Base-by-base conservation (phyloP, 2,329 filamentous ascomycete species). In the Ambrosiella beaveri region DNA sequence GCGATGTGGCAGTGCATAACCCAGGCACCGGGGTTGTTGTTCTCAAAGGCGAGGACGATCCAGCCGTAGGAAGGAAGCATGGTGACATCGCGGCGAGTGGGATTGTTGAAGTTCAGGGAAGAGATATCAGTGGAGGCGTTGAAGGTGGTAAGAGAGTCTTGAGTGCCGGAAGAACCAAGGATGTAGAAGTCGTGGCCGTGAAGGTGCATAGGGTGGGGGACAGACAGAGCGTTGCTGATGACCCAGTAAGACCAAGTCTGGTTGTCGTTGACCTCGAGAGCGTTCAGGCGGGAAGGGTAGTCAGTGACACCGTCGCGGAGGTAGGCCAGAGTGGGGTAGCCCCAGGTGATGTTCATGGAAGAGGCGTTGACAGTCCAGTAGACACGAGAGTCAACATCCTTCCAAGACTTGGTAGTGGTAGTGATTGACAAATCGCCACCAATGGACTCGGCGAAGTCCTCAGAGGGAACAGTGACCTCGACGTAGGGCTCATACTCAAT, bases 1-100 rank as follows among this genome's bases (percentile, higher is more conserved):
- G 73, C 74, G 55, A 78, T 75, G 66, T 79, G 76, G 65, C 76
- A 79, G 66, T 79, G 75, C 63, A 78, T 72, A 3, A 73, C 69
- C 75, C 75, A 78, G 62, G 62, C 77, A 69, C 68, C 77, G 1
- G 75, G 73, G 64, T 78, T 79, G 58, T 73, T 69, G 0, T 71
- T 70, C 63, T 74, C 66, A 61, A 76, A 74, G 1, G 73, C 75
- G 57, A 79, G 67, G n/a, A 76, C 72, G 2, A 77, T 57, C 64
- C 73, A 73, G 0, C 75, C 75, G 8, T 63, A 62, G 1, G 64
- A 64, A 0, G 70, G 71, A 1, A 80, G 68, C 62, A 75, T 70
- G 5, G 75, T 75, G 1, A 75, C 73, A 62, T 80, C 76, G 40
- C 77, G 71, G 8, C 77, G 73, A 35, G 74, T 71, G 1, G 77